Evolutionary conservation across 2,329 filamentous ascomycete species (phyloP), one percentile per base, ranked within the genome.

Genomic region (Orbilia quercus): DNA sequence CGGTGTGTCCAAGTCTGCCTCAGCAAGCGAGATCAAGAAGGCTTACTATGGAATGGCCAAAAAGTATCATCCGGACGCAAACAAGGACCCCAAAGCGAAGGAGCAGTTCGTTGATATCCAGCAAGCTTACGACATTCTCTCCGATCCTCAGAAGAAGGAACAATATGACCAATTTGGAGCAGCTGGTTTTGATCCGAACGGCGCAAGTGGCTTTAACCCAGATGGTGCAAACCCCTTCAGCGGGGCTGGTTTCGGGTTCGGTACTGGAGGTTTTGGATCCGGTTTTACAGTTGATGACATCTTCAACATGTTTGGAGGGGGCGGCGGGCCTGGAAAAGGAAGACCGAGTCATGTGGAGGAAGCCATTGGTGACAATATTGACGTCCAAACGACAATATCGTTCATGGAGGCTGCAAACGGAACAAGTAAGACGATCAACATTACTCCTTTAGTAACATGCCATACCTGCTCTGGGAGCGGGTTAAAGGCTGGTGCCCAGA

Each of bases 371-470:
- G 92, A 98, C 75, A 92, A 96, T 80, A 96, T 99, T 78, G 94
- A 98, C 80, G 90, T 97, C 22, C 92, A 96, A 81, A 89, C 91
- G 54, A 95, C 87, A 80, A 94, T 99, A 77, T 92, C 90, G 0
- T 99, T 99, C 81, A 91, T 95, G 88, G 95, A 99, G 79, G 92
- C 95, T 5, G 95, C 95, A 7, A 96, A 96, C 81, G 95, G 95
- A 36, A 89, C 90, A 6, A 89, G 84, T 79, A 96, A 96, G 82
- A 90, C 92, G n/a, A 91, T 99, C 69, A 87, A 85, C 76, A 91
- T 97, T 77, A 91, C 90, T 7, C 94, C 95, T 0, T 82, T 96
- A 77, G 88, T 90, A 18, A 84, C 90, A 73, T 99, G 95, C 79
- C 87, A 88, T 76, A 92, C 91, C 11, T 99, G 95, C 79, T 84